Conservation (phyloP, 176 grass and related monocot species). For the Luzula sylvatica region DNA sequence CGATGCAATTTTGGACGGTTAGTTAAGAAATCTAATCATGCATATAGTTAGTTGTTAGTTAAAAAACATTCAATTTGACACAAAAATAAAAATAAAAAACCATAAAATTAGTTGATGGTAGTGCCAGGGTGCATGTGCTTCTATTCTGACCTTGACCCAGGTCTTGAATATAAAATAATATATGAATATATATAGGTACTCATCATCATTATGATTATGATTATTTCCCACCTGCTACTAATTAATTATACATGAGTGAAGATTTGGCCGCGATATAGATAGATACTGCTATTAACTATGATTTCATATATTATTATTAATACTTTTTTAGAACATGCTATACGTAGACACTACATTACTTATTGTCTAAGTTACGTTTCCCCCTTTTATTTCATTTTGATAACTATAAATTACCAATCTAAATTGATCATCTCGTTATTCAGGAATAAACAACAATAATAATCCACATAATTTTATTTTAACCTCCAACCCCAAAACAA, state of each 20-base stretch:
- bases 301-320: too few species aligned
- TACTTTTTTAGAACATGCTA: too few species aligned
- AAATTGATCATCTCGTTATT: too few species aligned
- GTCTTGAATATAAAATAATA: not conserved
- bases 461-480: constrained; percentile 26
- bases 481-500: constrained; percentile 11
- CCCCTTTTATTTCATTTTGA: too few species aligned
- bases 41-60: too few species aligned
- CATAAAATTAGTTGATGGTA: constrained; percentile 14
- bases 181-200: too few species aligned
- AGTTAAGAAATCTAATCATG: not conserved
- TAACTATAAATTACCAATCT: too few species aligned
- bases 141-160: constrained; percentile 18
- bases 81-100: not conserved
- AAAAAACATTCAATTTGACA: not conserved
- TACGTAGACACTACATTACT: too few species aligned
- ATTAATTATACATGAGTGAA: constrained; percentile 9
- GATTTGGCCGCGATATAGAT: not conserved
- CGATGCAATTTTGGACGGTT: not conserved
- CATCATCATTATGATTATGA: constrained; percentile 23
- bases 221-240: constrained; percentile 19
- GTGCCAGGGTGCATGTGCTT: constrained; percentile 25
- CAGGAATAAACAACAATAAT: too few species aligned
- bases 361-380: too few species aligned
- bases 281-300: not conserved